Evolutionary conservation across 805 yeast genomes (phyloP).

Genomic region (Metschnikowia koreensis): DNA sequence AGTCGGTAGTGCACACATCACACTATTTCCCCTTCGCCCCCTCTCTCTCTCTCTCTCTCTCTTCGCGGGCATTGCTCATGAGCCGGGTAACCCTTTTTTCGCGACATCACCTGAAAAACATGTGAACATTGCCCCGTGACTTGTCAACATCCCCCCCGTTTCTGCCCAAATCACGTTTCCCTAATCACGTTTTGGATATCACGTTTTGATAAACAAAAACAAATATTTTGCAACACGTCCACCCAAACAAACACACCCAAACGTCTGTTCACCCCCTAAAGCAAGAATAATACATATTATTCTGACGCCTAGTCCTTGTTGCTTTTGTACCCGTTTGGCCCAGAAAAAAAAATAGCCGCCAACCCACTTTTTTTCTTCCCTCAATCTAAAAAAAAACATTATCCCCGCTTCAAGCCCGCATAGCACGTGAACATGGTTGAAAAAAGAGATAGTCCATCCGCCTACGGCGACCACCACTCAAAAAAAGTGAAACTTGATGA

Average conservation of each 20-base stretch:
- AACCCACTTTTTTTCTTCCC: neutral
- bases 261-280: neutral
- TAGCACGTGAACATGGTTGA: slow-evolving; percentile 15
- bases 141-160: slow-evolving; percentile 8
- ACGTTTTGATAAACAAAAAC: slow-evolving; percentile 17
- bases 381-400: neutral
- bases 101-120: slow-evolving; percentile 31
- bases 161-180: slow-evolving; percentile 12
- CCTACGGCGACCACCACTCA: slow-evolving; percentile 15
- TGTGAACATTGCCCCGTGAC: slow-evolving; percentile 30
- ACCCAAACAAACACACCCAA: neutral
- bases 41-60: no score
- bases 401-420: neutral
- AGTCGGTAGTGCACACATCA: no score
- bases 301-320: neutral
- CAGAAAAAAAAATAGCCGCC: neutral
- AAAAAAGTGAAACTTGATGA: slow-evolving; percentile 17
- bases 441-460: slow-evolving; percentile 18
- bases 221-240: slow-evolving; percentile 5
- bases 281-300: no score
- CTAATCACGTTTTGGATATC: slow-evolving; percentile 21
- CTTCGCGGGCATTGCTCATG: neutral
- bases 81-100: slow-evolving; percentile 20
- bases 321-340: neutral
- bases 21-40: no score